Base-by-base conservation (phyloP, 176 grass and related monocot species). In the Aechmea fasciata region DNA sequence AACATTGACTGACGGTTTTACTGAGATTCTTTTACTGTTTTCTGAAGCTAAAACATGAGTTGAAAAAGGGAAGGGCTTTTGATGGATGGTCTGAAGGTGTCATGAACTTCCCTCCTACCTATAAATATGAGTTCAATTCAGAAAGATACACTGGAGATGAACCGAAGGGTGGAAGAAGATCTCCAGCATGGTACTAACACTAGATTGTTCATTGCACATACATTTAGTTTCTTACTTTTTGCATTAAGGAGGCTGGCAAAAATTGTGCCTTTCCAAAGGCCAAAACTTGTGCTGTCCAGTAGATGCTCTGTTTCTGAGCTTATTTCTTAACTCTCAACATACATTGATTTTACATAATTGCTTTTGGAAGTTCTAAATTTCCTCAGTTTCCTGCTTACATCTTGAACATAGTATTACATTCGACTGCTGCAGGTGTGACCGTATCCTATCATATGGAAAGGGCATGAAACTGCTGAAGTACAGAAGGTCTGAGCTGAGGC, bases 41-140 rank as follows among this genome's bases (percentile, higher is more conserved):
- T 3, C 47, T 78, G 50, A 82, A 96, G 89, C 82, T 97, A 78
- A 97, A 77, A 73, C 75, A 77, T 3, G 86, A 93, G 79, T 83
- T 97, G 51, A 85, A 29, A 64, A 87, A 97, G 63, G 89, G 86
- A 0, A 53, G 79, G 1, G 79, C 77, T 49, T 93, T 97, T 66
- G 89, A 93, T 20, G 94, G 89, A 0, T 97, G 94, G 94, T 85
- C 54, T 50, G 94, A 97, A 77, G 94, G 89, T 3, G 29, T 79
- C 17, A 64, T 97, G n/a, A 79, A 87, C 71, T 97, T 97, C 65
- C 85, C 93, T 48, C 93, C 93, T 9, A 97, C 93, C 11, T 97
- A 92, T 77, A 97, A 92, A 81, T 92, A 92, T 57, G 86, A 80
- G 65, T 3, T 85, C 6, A 69, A 83, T 68, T 92, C 86, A 6